Conservation (phyloP, 805 yeast species). For the Helenozyma baotianmanensis region DNA sequence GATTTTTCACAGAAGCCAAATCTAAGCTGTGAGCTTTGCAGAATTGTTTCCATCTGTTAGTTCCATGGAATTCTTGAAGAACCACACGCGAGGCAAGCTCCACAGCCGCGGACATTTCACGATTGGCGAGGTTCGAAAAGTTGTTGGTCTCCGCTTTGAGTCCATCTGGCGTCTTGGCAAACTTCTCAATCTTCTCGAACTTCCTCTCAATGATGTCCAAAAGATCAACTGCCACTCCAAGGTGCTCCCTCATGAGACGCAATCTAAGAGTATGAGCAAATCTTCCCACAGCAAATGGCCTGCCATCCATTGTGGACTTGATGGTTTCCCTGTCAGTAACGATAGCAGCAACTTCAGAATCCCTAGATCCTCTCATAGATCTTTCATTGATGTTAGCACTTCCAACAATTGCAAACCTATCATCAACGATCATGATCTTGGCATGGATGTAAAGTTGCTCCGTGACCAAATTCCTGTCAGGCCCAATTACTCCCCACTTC, state of each 20-base stretch:
- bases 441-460: slow-evolving; percentile 95
- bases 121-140: slow-evolving; percentile 29
- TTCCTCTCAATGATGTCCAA: slow-evolving; percentile 77
- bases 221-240: slow-evolving; percentile 89
- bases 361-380: slow-evolving; percentile 91
- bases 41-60: slow-evolving; percentile 40
- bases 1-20: too few species aligned
- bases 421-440: slow-evolving; percentile 87
- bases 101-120: slow-evolving; percentile 58
- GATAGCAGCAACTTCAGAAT: slow-evolving; percentile 89
- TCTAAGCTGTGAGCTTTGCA: slow-evolving; percentile 7
- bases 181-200: slow-evolving; percentile 46
- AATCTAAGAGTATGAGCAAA: slow-evolving; percentile 87
- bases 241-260: slow-evolving; percentile 93
- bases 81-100: slow-evolving; percentile 72
- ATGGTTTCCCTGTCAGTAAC: slow-evolving; percentile 78
- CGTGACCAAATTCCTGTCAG: slow-evolving; percentile 64
- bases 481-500: slow-evolving; percentile 94
- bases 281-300: slow-evolving; percentile 73
- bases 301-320: slow-evolving; percentile 72
- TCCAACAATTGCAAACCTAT: slow-evolving; percentile 88
- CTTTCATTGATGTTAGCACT: slow-evolving; percentile 97
- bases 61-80: slow-evolving; percentile 46
- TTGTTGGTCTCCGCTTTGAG: slow-evolving; percentile 40
- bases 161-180: slow-evolving; percentile 41